phyloP scores from a whole-genome alignment of 768 basidiomycete species.

The Tephrocybe sp. region DNA sequence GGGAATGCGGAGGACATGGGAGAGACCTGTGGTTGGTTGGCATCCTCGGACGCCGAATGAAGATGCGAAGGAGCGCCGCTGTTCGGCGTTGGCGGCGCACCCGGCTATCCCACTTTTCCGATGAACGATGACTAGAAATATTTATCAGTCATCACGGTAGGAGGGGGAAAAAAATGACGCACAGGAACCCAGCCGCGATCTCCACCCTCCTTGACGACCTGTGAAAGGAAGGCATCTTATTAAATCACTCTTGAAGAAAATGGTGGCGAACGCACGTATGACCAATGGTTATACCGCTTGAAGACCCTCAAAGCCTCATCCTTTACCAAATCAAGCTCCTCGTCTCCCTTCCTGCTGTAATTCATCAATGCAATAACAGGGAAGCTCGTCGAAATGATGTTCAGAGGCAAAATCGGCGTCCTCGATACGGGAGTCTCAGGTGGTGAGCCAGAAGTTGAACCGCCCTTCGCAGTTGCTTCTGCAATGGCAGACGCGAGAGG shows the following conservation, averaged over 20 bases:
- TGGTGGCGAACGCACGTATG: conserved; percentile 62
- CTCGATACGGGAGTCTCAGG: conserved; percentile 45
- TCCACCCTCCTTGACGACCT: conserved; percentile 95
- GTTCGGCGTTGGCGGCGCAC: conserved; percentile 47
- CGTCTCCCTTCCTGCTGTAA: conserved; percentile 90
- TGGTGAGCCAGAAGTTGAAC: conserved; percentile 36
- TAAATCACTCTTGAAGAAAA: conserved; percentile 13
- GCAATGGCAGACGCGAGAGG: conserved; percentile 88
- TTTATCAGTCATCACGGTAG: conserved; percentile 6
- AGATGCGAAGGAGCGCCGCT: conserved; percentile 34
- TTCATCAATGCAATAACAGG: conserved; percentile 97
- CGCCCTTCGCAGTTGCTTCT: conserved; percentile 67
- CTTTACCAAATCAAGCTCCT: conserved; percentile 87
- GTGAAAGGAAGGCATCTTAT: conserved; percentile 4
- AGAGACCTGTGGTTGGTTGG: conserved; percentile 56
- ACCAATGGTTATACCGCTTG: conserved; percentile 99
- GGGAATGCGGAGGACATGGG: conserved; percentile 89
- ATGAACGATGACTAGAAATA: conserved; percentile 84
- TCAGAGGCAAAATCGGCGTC: conserved; percentile 84
- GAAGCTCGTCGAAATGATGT: conserved; percentile 97
- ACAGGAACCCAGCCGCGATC: conserved; percentile 97
- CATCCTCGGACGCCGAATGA: conserved; percentile 32
- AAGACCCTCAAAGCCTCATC: conserved; percentile 91
- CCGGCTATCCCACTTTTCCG: conserved; percentile 70
- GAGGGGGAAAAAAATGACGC: conserved; percentile 24